These are phyloP conservation scores for Cyamopsis tetragonoloba DNA, from an alignment of 306 rosid species.

Conservation along the genomic window DNA sequence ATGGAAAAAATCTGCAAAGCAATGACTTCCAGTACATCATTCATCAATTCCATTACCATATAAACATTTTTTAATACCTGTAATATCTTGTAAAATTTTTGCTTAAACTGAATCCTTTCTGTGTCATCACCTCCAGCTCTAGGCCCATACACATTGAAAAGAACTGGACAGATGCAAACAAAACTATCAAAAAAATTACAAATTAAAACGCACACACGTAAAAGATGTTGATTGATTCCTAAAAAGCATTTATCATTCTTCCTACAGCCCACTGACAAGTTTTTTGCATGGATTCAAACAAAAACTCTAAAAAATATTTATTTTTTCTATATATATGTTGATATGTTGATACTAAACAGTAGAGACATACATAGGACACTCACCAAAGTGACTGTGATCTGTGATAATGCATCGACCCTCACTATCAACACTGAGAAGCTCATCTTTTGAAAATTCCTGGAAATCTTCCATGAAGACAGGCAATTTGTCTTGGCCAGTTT, in stretches of 20 bases:
- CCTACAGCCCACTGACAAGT: too few species aligned
- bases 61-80: constrained; percentile 49
- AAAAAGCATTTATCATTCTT: not conserved
- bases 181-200: constrained; percentile 5
- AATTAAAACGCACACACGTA: not conserved
- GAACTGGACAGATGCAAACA: constrained; percentile 50
- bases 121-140: constrained; percentile 75
- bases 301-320: not conserved
- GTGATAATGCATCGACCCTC: constrained; percentile 86
- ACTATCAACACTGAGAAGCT: constrained; percentile 68
- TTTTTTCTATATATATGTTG: not conserved
- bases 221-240: not conserved
- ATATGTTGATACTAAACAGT: too few species aligned
- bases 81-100: constrained; percentile 59
- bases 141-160: constrained; percentile 88
- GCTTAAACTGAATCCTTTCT: constrained; percentile 75
- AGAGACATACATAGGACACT: constrained; percentile 2
- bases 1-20: constrained; percentile 9
- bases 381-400: constrained; percentile 88
- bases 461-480: constrained; percentile 41
- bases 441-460: constrained; percentile 61
- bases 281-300: too few species aligned
- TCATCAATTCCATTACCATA: not conserved
- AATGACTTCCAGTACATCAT: not conserved
- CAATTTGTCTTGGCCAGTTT: constrained; percentile 33